Base-by-base conservation (phyloP, 139 green algal genomes). In the Chlamydomonas eustigma region DNA sequence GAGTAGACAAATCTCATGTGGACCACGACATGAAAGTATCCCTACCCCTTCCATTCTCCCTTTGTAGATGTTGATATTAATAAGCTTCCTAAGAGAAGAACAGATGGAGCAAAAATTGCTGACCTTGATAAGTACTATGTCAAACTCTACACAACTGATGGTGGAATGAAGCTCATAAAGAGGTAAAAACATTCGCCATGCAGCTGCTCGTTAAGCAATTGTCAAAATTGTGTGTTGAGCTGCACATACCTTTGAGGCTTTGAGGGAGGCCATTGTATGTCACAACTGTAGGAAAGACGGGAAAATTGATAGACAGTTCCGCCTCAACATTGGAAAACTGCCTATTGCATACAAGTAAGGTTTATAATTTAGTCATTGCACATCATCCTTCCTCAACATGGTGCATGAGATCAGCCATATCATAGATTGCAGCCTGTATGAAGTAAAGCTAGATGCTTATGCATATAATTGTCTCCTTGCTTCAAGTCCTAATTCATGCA, bases 311-410 rank as follows among this genome's bases (percentile, higher is more conserved):
- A 79, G 84, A 37, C 92, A 97, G 74, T 81, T 89, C 44, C 82
- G 92, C 2, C 75, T 91, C 2, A 91, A 88, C 37, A 50, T 93
- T 1, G 92, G 88, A 35, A 85, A 83, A 52, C 80, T 96, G 67
- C 91, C 91, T 33, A 77, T 96, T 25, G 92, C 83, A 0, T 96
- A 96, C 83, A 90, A 81, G 76, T 86, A n/a, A 51, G 77, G 72
- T 25, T 68, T 68, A 2, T 25, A 34, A 50, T 66, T 3, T n/a
- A n/a, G n/a, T n/a, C n/a, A n/a, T n/a, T n/a, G n/a, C n/a, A n/a
- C n/a, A n/a, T n/a, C n/a, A n/a, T n/a, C n/a, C n/a, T n/a, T n/a
- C n/a, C n/a, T n/a, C n/a, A n/a, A n/a, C n/a, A n/a, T n/a, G n/a
- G n/a, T n/a, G n/a, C n/a, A n/a, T n/a, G n/a, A n/a, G n/a, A n/a